Base-by-base conservation (phyloP, 345 rosid species). In the Alliaria petiolata region DNA sequence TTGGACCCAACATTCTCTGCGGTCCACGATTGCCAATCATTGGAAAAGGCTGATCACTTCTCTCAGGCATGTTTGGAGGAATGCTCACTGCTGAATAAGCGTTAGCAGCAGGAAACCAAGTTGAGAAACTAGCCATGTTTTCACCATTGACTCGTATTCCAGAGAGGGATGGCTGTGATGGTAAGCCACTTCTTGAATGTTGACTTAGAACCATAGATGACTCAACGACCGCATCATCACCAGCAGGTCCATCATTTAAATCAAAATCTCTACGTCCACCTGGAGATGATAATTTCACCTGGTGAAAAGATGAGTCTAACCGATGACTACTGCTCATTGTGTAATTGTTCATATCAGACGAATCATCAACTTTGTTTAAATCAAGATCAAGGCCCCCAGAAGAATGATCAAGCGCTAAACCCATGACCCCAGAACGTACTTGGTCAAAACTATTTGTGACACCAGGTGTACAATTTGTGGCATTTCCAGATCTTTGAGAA, bases 311-410 rank as follows among this genome's bases (percentile, higher is more conserved):
- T 33, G 56, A 58, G 64, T 86, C 89, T 15, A 76, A 1, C 72
- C 78, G 85, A 49, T 55, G 70, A 69, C 77, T 50, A 58, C 71
- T 85, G 59, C 76, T 78, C 12, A 75, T 71, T 28, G 80, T 68
- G 13, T 70, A 60, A 62, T 49, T 81, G 34, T 76, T 79, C 20
- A 70, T 39, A 80, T 89, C 98, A 36, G 52, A 31, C 16, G 82
- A 71, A 65, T 90, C 96, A 68, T 89, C 96, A 30, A 81, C 78
- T 76, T 75, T 84, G 70, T 93, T 91, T 81, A 93, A 69, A 81
- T 93, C 98, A 79, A 93, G 86, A 79, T 84, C 98, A 61, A 91
- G 84, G 8, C 96, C 92, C 3, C 90, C 89, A 62, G 82, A 80
- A 16, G 80, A 72, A 47, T 85, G 81, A 65, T 20, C 49, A 50